A percentile compares a stretch with the other conserved stretches of the same genome.
These are phyloP conservation scores for Trichoderma virens DNA, from an alignment of 495 filamentous ascomycete genomes.

Conservation along the genomic window DNA sequence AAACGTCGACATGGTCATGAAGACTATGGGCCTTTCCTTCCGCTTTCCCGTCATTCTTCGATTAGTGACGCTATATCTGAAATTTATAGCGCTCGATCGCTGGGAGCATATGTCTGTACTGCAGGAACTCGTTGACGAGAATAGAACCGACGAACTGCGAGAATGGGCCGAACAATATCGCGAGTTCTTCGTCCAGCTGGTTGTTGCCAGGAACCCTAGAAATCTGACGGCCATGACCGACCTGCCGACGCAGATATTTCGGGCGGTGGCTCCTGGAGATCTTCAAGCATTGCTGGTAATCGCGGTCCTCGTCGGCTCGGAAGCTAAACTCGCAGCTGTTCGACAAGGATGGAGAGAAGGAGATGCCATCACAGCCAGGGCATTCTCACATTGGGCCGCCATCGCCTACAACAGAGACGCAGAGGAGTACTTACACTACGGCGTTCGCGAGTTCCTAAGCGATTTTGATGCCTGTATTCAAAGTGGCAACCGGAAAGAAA, in stretches of 20 bases:
- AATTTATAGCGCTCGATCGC: constrained; percentile 19
- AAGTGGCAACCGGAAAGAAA: constrained; percentile 21
- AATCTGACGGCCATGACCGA: constrained; percentile 20
- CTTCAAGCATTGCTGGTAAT: constrained; percentile 23
- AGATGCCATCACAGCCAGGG: constrained; percentile 21
- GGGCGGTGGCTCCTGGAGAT: constrained; percentile 18
- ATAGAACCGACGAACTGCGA: constrained; percentile 23
- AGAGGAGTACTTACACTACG: constrained; percentile 22
- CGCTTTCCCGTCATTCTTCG: no score
- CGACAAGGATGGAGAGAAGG: constrained; percentile 24
- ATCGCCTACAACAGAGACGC: constrained; percentile 22
- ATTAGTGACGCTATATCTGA: constrained; percentile 17
- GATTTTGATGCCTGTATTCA: constrained; percentile 25
- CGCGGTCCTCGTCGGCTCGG: constrained; percentile 17
- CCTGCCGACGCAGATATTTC: constrained; percentile 21
- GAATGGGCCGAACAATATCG: constrained; percentile 21
- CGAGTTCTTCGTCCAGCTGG: constrained; percentile 18
- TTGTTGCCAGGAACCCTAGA: constrained; percentile 18
- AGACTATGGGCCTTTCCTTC: constrained; percentile 17
- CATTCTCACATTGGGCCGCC: constrained; percentile 20
- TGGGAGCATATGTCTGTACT: constrained; percentile 25
- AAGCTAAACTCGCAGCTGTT: constrained; percentile 19
- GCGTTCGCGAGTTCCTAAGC: constrained; percentile 22
- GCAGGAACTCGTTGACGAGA: constrained; percentile 24
- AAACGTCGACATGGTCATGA: constrained; percentile 21